A percentile compares a stretch with the other conserved stretches of the same genome.
These are phyloP conservation scores for Geotrichum aggregatum DNA, from an alignment of 1,139 yeast genomes.

Conservation along the genomic window DNA sequence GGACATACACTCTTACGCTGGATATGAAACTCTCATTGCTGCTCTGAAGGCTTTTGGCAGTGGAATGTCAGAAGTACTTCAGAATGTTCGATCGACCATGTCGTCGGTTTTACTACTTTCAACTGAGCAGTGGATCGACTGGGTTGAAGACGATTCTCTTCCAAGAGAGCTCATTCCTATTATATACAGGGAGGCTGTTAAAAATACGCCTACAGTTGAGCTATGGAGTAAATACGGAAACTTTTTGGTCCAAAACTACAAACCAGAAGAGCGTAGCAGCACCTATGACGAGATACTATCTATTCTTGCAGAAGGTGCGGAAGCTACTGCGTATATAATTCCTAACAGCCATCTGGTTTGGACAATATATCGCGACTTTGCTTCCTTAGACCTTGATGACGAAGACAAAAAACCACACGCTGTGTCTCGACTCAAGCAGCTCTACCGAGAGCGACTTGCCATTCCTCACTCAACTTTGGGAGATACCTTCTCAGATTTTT, in stretches of 20 bases:
- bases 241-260: constrained; percentile 22
- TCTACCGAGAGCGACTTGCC: constrained; percentile 41
- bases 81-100: constrained; percentile 23
- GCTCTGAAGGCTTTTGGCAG: constrained; percentile 10
- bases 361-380: constrained; percentile 32
- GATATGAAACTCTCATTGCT: constrained; percentile 7
- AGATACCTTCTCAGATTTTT: constrained; percentile 45
- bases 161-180: constrained; percentile 17
- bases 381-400: constrained; percentile 13
- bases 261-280: constrained; percentile 8
- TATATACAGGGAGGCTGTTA: constrained; percentile 27
- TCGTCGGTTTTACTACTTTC: constrained; percentile 23
- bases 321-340: constrained; percentile 40
- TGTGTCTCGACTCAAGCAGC: constrained; percentile 28
- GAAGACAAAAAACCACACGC: constrained; percentile 22
- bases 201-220: constrained; percentile 22
- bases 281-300: constrained; percentile 13
- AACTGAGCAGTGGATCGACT: constrained; percentile 29
- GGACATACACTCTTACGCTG: constrained; percentile 14
- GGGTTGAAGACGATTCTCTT: constrained; percentile 25
- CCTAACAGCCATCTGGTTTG: constrained; percentile 42
- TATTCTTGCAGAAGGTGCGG: constrained; percentile 25
- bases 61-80: constrained; percentile 23
- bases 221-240: constrained; percentile 29
- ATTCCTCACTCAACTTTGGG: constrained; percentile 46